phyloP scores from a whole-genome alignment of 345 rosid genomes.

The Murraya paniculata region DNA sequence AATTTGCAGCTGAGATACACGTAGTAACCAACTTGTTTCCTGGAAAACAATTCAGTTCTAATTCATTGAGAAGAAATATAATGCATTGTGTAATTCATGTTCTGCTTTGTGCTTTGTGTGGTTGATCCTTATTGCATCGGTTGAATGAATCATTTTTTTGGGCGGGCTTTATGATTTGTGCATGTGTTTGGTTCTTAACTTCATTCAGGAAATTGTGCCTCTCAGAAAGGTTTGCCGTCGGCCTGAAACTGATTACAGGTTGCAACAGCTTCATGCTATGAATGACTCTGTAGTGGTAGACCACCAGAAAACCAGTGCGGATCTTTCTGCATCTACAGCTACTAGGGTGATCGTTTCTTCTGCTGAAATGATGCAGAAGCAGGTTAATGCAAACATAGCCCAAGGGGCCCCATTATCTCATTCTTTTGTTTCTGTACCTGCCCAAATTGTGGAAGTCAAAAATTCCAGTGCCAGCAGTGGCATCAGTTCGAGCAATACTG shows the following conservation, averaged over 20 bases:
- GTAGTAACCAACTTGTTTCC: neutral
- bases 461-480: slow-evolving; percentile 10
- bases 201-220: slow-evolving; percentile 91
- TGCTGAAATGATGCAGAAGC: slow-evolving; percentile 38
- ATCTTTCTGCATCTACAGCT: slow-evolving; percentile 19
- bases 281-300: slow-evolving; percentile 37
- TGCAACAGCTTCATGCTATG: slow-evolving; percentile 86
- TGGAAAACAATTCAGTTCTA: neutral
- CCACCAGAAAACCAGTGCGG: slow-evolving; percentile 31
- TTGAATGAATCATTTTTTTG: neutral
- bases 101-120: neutral
- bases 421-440: slow-evolving; percentile 16
- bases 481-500: slow-evolving; percentile 16
- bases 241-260: slow-evolving; percentile 97
- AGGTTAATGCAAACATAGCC: slow-evolving; percentile 10
- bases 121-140: neutral
- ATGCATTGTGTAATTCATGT: neutral
- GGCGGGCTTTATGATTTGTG: neutral
- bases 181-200: neutral
- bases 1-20: neutral
- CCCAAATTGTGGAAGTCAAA: slow-evolving; percentile 15
- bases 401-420: neutral
- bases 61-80: neutral
- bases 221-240: slow-evolving; percentile 90
- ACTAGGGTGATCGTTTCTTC: slow-evolving; percentile 20